A percentile compares a stretch with the other conserved stretches of the same genome.
These are phyloP conservation scores for Wallacemonas sp. DNA, from an alignment of 208 protist genomes.

Conservation along the genomic window DNA sequence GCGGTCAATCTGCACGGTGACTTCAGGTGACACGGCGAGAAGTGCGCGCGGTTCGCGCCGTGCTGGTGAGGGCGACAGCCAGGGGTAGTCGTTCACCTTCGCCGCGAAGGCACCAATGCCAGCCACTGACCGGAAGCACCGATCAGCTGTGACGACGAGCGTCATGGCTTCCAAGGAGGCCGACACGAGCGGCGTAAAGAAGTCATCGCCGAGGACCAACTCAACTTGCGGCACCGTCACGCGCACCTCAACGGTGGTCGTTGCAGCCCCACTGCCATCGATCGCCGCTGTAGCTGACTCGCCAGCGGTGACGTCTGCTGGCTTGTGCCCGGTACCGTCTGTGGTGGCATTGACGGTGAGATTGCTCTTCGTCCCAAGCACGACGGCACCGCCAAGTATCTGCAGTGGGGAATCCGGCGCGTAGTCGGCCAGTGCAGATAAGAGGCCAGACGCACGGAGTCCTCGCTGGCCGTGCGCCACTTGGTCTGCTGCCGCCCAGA, in stretches of 20 bases:
- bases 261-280: not conserved
- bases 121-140: slow-evolving; percentile 14
- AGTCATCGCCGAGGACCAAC: slow-evolving; percentile 41
- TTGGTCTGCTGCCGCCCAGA: slow-evolving; percentile 23
- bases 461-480: slow-evolving; percentile 13
- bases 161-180: slow-evolving; percentile 15
- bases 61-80: not conserved
- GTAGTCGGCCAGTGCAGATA: not conserved
- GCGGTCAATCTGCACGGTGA: slow-evolving; percentile 23
- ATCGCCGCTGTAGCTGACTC: no score
- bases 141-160: slow-evolving; percentile 18
- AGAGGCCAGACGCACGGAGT: slow-evolving; percentile 2
- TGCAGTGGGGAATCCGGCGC: no score
- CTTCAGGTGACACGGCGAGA: slow-evolving; percentile 31
- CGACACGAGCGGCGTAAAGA: slow-evolving; percentile 30
- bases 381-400: not conserved
- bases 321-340: no score
- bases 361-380: no score
- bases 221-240: slow-evolving; percentile 27
- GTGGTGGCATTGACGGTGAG: no score
- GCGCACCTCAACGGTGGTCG: slow-evolving; percentile 23
- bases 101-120: slow-evolving; percentile 11
- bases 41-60: slow-evolving; percentile 13
- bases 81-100: slow-evolving; percentile 25
- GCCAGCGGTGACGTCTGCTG: no score